phyloP scores from a whole-genome alignment of 306 rosid genomes.

The Bauhinia variegata region DNA sequence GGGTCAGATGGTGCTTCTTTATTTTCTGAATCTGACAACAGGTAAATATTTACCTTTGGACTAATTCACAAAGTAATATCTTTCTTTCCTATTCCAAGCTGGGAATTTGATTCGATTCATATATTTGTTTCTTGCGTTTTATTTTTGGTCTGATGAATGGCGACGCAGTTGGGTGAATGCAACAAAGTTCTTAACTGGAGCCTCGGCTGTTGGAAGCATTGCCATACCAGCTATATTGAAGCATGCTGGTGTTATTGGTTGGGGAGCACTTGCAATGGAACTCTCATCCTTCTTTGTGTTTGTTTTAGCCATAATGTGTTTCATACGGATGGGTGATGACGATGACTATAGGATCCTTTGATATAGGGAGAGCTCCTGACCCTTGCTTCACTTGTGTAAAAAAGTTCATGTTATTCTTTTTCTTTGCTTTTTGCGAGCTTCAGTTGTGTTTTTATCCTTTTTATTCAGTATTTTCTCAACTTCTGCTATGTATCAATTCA shows the following conservation, averaged over 20 bases:
- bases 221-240: constrained; percentile 81
- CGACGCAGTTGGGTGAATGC: constrained; percentile 91
- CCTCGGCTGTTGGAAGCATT: constrained; percentile 76
- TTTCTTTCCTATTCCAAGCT: neutral
- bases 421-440: constrained; percentile 9
- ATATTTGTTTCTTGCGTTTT: neutral
- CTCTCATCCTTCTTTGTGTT: constrained; percentile 77
- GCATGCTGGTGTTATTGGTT: constrained; percentile 83
- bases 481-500: no score
- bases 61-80: neutral
- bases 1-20: constrained; percentile 66
- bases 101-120: constrained; percentile 4
- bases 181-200: constrained; percentile 82
- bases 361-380: no score
- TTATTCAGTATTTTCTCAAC: neutral
- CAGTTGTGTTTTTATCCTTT: neutral
- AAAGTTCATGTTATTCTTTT: neutral
- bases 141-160: constrained; percentile 17
- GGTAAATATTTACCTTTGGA: constrained; percentile 41
- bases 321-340: constrained; percentile 50
- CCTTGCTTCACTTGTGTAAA: no score
- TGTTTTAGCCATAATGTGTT: constrained; percentile 64
- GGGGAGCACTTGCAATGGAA: constrained; percentile 89
- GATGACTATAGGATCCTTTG: constrained; percentile 53
- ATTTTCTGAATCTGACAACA: constrained; percentile 63